These are phyloP conservation scores for Ogataea philodendri DNA, from an alignment of 805 yeast genomes.

Conservation along the genomic window DNA sequence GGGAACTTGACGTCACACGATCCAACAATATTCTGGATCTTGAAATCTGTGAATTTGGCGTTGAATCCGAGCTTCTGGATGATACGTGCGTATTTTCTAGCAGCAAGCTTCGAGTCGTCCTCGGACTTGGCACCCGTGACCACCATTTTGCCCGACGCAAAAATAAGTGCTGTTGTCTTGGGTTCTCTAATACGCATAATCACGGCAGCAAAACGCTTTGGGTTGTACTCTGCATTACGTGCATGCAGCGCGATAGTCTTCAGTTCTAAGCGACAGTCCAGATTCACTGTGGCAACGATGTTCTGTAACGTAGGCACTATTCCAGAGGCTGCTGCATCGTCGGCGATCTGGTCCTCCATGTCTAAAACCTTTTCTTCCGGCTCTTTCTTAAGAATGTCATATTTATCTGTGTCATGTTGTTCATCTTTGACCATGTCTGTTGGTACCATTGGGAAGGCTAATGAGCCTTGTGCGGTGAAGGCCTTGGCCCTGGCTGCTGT, in stretches of 20 bases:
- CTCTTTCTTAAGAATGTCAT: slow-evolving; percentile 27
- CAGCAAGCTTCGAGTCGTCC: slow-evolving; percentile 97
- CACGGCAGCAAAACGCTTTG: slow-evolving; percentile 98
- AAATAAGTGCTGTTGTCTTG: slow-evolving; percentile 94
- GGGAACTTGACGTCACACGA: slow-evolving; percentile 99
- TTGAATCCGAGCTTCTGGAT: slow-evolving; percentile 97
- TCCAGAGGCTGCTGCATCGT: slow-evolving; percentile 82
- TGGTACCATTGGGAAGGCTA: slow-evolving; percentile 58
- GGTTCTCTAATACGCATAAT: slow-evolving; percentile 99
- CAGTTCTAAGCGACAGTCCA: slow-evolving; percentile 92
- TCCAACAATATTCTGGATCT: slow-evolving; percentile 97
- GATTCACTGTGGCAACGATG: slow-evolving; percentile 95
- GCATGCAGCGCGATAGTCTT: slow-evolving; percentile 98
- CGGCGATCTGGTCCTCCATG: slow-evolving; percentile 33
- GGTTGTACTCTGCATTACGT: slow-evolving; percentile 98
- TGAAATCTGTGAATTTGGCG: slow-evolving; percentile 96
- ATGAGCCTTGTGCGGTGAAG: slow-evolving; percentile 64
- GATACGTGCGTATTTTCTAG: slow-evolving; percentile 96
- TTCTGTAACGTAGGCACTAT: slow-evolving; percentile 94
- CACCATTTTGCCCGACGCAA: slow-evolving; percentile 99
- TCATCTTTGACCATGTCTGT: slow-evolving; percentile 28
- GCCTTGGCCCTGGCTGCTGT: slow-evolving; percentile 76
- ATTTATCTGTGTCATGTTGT: slow-evolving; percentile 8
- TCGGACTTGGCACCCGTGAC: slow-evolving; percentile 99
- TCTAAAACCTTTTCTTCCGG: slow-evolving; percentile 35